Evolutionary conservation across 1,284 basidiomycete species (phyloP).

Genomic region (Calocybe gambosa): DNA sequence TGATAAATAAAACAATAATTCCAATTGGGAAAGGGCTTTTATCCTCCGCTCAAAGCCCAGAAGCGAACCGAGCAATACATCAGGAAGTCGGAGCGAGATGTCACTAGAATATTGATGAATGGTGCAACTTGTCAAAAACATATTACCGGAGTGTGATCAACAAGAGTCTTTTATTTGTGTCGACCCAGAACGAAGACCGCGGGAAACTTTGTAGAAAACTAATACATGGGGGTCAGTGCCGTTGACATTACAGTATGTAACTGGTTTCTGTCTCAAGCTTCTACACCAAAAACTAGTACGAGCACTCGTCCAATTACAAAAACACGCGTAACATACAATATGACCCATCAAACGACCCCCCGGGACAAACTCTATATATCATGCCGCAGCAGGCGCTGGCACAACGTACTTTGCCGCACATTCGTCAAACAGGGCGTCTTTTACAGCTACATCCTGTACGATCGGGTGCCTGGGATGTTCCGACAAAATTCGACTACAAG

Average conservation of each 20-base stretch:
- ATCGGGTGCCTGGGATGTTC: slow-evolving; percentile 63
- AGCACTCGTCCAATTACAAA: too few relatives aligned
- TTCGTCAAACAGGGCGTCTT: slow-evolving; percentile 67
- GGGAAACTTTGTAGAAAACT: too few relatives aligned
- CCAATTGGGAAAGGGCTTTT: background rate
- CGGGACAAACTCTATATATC: background rate
- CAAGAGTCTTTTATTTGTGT: background rate
- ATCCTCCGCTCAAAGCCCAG: background rate
- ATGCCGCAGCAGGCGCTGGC: slow-evolving; percentile 42
- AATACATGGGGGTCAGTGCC: too few relatives aligned
- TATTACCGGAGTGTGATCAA: background rate
- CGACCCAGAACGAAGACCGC: too few relatives aligned
- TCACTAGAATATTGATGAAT: slow-evolving; percentile 3
- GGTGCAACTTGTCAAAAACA: background rate
- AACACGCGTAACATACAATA: slow-evolving; percentile 9
- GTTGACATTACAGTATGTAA: too few relatives aligned
- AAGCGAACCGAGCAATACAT: slow-evolving; percentile 15
- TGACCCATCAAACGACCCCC: background rate
- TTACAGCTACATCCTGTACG: slow-evolving; percentile 55
- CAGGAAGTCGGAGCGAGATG: background rate
- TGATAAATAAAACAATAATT: slow-evolving; percentile 3
- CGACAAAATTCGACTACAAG: slow-evolving; percentile 47
- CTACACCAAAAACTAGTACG: too few relatives aligned
- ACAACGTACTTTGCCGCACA: slow-evolving; percentile 60
- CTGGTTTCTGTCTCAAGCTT: too few relatives aligned